Evolutionary conservation across 140 eudicot species (phyloP).

Genomic region (Stevia rebaudiana): DNA sequence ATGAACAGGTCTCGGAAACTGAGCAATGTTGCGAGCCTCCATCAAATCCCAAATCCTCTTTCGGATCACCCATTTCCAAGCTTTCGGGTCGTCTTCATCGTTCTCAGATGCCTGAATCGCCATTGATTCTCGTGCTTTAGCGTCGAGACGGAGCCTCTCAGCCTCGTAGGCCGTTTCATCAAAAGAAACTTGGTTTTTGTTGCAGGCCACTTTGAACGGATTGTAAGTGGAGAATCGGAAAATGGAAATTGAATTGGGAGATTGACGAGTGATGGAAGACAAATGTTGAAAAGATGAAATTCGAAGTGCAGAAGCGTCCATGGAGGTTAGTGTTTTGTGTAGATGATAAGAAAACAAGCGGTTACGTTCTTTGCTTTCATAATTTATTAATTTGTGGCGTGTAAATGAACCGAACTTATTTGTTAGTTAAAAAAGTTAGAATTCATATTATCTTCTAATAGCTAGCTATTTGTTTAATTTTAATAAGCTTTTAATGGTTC

Average conservation of each 20-base stretch:
- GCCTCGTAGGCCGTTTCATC: constrained; percentile 74
- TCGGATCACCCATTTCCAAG: constrained; percentile 83
- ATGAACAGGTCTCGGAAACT: constrained; percentile 92
- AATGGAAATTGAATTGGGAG: constrained; percentile 17
- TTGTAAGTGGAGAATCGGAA: not conserved
- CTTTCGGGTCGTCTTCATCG: constrained; percentile 56
- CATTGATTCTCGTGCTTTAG: constrained; percentile 68
- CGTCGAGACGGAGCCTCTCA: constrained; percentile 65
- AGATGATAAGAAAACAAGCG: not conserved
- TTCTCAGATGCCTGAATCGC: constrained; percentile 44
- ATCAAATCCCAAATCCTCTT: constrained; percentile 89
- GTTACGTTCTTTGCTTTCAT: too few relatives aligned
- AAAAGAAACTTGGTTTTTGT: constrained; percentile 22
- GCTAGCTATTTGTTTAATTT: too few relatives aligned
- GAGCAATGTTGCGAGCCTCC: constrained; percentile 82
- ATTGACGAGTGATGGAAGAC: constrained; percentile 9
- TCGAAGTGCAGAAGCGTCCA: constrained; percentile 26
- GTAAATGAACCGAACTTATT: too few relatives aligned
- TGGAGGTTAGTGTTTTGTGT: constrained; percentile 12
- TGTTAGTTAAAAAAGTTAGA: too few relatives aligned
- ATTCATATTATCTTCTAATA: too few relatives aligned
- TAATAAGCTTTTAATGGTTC: too few relatives aligned
- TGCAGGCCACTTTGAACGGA: constrained; percentile 31
- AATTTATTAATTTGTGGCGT: too few relatives aligned
- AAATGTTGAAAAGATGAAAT: constrained; percentile 21